Conservation (phyloP, 257 asterid species). For the Petunia secreta region DNA sequence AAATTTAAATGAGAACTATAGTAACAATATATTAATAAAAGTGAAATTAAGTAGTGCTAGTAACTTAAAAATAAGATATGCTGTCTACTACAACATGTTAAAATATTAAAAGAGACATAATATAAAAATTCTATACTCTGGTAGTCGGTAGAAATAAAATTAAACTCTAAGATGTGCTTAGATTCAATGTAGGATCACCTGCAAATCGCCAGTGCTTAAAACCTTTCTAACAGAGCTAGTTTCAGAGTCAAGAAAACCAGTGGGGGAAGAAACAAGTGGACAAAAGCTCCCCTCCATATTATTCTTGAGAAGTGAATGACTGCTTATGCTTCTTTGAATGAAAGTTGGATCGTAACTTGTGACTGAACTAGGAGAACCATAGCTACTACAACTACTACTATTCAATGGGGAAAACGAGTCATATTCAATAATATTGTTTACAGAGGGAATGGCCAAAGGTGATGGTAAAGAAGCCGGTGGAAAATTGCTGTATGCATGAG, state of each 20-base stretch:
- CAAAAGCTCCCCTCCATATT: slow-evolving; percentile 48
- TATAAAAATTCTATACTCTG: no score
- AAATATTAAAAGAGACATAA: no score
- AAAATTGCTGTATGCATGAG: slow-evolving; percentile 29
- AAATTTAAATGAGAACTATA: no score
- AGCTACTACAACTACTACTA: slow-evolving; percentile 52
- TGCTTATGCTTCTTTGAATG: slow-evolving; percentile 69
- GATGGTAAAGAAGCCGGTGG: slow-evolving; percentile 44
- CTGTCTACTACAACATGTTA: no score
- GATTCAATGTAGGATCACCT: slow-evolving; percentile 38
- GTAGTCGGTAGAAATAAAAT: no score
- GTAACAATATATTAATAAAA: no score
- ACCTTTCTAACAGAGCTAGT: slow-evolving; percentile 60
- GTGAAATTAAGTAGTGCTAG: no score
- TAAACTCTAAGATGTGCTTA: no score
- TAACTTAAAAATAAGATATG: no score
- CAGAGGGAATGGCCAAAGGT: slow-evolving; percentile 50
- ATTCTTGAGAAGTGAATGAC: slow-evolving; percentile 57
- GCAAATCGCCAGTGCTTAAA: slow-evolving; percentile 67
- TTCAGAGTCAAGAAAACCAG: slow-evolving; percentile 47
- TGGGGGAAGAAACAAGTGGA: slow-evolving; percentile 49
- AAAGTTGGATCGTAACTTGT: slow-evolving; percentile 40
- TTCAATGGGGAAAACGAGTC: slow-evolving; percentile 54
- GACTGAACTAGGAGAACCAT: slow-evolving; percentile 63
- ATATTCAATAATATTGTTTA: slow-evolving; percentile 34